phyloP scores from a whole-genome alignment of 495 filamentous ascomycete genomes.

The Neurospora africana region DNA sequence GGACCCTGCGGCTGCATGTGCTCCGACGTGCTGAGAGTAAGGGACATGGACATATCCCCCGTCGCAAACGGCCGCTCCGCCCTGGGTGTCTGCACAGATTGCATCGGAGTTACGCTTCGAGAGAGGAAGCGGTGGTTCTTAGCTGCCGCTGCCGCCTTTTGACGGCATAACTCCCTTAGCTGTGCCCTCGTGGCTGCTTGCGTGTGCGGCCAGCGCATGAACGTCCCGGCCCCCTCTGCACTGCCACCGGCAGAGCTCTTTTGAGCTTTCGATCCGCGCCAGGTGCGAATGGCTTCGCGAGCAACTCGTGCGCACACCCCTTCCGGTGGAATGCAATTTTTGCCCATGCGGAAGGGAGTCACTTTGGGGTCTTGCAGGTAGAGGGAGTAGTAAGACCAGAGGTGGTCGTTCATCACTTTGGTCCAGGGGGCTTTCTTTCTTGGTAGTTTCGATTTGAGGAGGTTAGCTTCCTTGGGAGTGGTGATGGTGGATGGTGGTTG shows the following conservation, averaged over 20 bases:
- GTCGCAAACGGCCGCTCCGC: constrained; percentile 37
- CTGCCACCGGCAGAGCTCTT: constrained; percentile 43
- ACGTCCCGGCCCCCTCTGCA: constrained; percentile 29
- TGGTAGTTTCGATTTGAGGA: constrained; percentile 14
- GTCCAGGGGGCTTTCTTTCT: constrained; percentile 56
- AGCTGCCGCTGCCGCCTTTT: constrained; percentile 62
- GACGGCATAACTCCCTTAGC: constrained; percentile 73
- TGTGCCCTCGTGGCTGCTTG: constrained; percentile 68
- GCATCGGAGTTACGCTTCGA: constrained; percentile 52
- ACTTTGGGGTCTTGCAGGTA: constrained; percentile 88
- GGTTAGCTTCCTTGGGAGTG: neutral
- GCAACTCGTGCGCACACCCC: constrained; percentile 86
- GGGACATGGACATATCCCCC: constrained; percentile 75
- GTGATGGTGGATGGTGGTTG: neutral
- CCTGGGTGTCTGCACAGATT: constrained; percentile 5
- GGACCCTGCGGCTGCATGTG: constrained; percentile 66
- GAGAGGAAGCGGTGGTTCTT: constrained; percentile 48
- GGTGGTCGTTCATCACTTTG: constrained; percentile 78
- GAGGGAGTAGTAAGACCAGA: constrained; percentile 82
- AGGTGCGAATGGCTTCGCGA: constrained; percentile 71
- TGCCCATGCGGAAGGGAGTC: constrained; percentile 85
- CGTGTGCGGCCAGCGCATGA: constrained; percentile 68
- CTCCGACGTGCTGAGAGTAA: constrained; percentile 68
- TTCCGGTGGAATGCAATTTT: constrained; percentile 74
- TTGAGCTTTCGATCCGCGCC: constrained; percentile 50